Base-by-base conservation (phyloP, 2,329 filamentous ascomycete species). In the Geoglossum cookeanum region DNA sequence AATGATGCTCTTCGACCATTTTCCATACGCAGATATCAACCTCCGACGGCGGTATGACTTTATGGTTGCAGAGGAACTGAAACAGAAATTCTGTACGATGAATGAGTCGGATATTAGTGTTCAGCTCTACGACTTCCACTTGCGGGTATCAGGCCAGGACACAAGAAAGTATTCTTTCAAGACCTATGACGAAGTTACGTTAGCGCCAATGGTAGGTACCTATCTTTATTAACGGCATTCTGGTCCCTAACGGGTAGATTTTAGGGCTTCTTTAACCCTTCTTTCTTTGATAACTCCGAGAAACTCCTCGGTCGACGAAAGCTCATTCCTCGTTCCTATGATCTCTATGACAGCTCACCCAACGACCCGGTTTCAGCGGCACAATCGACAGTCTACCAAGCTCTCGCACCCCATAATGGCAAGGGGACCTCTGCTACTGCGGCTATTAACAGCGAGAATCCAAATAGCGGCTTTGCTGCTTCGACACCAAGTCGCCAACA, bases 1-100 rank as follows among this genome's bases (percentile, higher is more conserved):
- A 71, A 97, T 97, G 91, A 89, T 97, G 85, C 79, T 98, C 1
- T 89, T 85, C 69, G 90, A 96, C 68, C 85, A 92, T 64, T 96
- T 98, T 64, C 91, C 94, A 4, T 98, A 98, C 68, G 79, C 85
- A 53, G 90, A 96, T 22, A 94, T 98, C 71, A 95, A 98, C 66
- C 75, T 98, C 32, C 83, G 81, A 68, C 79, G 89, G 57, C 81
- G 92, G 53, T 94, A 96, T 65, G 92, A 98, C 68, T 96, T 91
- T 63, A 71, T 97, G 42, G 76, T 98, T 29, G 91, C 91, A 1
- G 92, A 98, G 69, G 92, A 98, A 72, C 75, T 98, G 59, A 98
- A 98, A 74, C 86, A 85, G 63, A 94, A 89, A 67, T 84, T 87
- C 66, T 94, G 88, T 68, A 95, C 89, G 2, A 84, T 97, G 79